Evolutionary conservation across 768 basidiomycete genomes (phyloP), one percentile per base, ranked within the genome.

Genomic region (Tricholoma saponaceum): DNA sequence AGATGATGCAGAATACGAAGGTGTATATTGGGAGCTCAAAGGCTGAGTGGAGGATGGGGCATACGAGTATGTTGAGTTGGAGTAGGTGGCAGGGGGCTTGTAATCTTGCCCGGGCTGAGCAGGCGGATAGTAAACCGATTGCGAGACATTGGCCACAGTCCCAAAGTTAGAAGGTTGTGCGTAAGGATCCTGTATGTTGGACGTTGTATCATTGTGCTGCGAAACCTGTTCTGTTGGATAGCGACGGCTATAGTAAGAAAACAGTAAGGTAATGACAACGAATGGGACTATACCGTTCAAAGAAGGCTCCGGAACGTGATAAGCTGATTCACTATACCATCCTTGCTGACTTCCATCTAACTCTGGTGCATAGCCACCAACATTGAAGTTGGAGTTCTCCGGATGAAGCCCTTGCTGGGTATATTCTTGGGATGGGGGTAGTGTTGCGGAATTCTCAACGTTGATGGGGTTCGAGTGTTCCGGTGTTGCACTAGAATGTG

Each of bases 151-250:
- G 52, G 50, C 26, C 8, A 64, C 57, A n/a, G 70, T 64, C 22
- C 59, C 51, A 55, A 65, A 64, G 30, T 53, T 60, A 4, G 70
- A 49, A 9, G 66, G 51, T 8, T 74, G 69, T 25, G 69, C 74
- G 63, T 78, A 79, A 52, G 74, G 69, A 58, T 76, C 72, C 57
- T 75, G 70, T 35, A 60, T 49, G 52, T 57, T 59, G 58, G 51
- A 22, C 44, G 54, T 28, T 47, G 32, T 53, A 16, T 28, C 33
- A 28, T 51, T 54, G 6, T 57, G 55, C 50, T 55, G 54, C 22
- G 54, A 57, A 26, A 53, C 43, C 14, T 67, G 14, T 23, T 37
- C 52, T 60, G 60, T 32, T 28, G 57, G 37, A 52, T 57, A 51
- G 50, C 60, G 60, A 44, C 43, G 44, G 25, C 32, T 43, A 44